phyloP scores from a whole-genome alignment of 306 rosid species.

The Glycine soja region DNA sequence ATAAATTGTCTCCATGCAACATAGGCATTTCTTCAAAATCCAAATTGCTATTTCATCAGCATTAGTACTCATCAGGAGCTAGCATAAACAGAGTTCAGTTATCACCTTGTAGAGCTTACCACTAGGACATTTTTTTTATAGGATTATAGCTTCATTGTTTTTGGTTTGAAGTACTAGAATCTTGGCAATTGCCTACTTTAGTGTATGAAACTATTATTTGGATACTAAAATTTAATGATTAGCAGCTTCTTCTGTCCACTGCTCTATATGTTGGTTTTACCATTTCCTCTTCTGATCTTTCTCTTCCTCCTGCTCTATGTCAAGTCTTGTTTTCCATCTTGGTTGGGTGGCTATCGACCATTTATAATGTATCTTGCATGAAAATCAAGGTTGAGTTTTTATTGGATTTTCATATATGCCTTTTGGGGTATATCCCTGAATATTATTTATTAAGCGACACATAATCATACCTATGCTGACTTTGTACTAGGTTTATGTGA shows the following conservation, averaged over 20 bases:
- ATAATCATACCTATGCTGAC: conserved; percentile 24
- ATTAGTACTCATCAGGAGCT: too few species aligned
- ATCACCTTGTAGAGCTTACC: too few species aligned
- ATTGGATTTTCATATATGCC: conserved; percentile 6
- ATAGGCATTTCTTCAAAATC: too few species aligned
- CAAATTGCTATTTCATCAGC: too few species aligned
- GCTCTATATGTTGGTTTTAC: too few species aligned
- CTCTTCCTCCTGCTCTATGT: too few species aligned
- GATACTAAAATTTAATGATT: conserved; percentile 1
- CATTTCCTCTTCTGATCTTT: too few species aligned
- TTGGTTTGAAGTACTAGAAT: conserved; percentile 26
- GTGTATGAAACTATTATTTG: not conserved
- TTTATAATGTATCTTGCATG: conserved; percentile 26
- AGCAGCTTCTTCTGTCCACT: not conserved
- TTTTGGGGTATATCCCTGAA: conserved; percentile 6
- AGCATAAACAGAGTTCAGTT: too few species aligned
- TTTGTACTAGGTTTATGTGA: not conserved
- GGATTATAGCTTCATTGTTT: too few species aligned
- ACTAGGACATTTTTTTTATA: too few species aligned
- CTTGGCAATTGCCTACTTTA: conserved; percentile 26
- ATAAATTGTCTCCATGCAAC: too few species aligned
- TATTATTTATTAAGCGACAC: conserved; percentile 18
- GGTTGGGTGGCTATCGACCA: conserved; percentile 20
- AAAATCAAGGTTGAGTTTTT: conserved; percentile 24
- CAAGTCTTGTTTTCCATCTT: not conserved